Evolutionary conservation across 169 alveolate genomes (phyloP), one percentile per base, ranked within the genome.

Genomic region (Babesia ovis): DNA sequence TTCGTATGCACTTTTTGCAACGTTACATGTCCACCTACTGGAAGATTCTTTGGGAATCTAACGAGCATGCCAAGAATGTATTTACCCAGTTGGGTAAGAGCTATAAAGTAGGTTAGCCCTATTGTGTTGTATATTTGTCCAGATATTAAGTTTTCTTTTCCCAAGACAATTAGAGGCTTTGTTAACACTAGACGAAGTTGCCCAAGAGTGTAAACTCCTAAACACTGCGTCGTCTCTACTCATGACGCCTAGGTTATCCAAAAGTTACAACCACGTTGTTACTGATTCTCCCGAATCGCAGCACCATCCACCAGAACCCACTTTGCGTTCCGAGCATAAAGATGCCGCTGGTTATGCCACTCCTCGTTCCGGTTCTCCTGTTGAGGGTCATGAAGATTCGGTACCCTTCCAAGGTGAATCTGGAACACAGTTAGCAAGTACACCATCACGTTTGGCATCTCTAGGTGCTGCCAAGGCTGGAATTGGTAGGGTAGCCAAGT

Each of bases 41-140:
- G 89, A 81, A 81, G 58, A 81, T 81, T 18, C 56, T 81, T 23
- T 81, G 89, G 89, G 89, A 81, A 67, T 3, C 85, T 2, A 81
- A 81, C 60, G 89, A 81, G 56, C 85, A 81, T 62, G 77, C 84
- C 20, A 81, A 81, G 60, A 70, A 72, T 53, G 85, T 81, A 39
- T 79, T 55, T 54, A 25, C 67, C 39, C 87, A 68, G 62, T 59
- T 79, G 29, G 87, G 83, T 31, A 79, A 79, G 59, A 54, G 18
- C 35, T 81, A 81, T 70, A 81, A 81, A 68, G 67, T 57, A 31
- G 45, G 67, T 57, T 1, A 8, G 9, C 18, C 42, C 53, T 35
- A 18, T n/a, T 59, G 46, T 5, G 5, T 3, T 2, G 22, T 31
- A 60, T 22, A 32, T 16, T 23, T 16, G 25, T 12, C 9, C 23